Evolutionary conservation across 768 basidiomycete genomes (phyloP), one percentile per base, ranked within the genome.

Genomic region (Mycena latifolia): DNA sequence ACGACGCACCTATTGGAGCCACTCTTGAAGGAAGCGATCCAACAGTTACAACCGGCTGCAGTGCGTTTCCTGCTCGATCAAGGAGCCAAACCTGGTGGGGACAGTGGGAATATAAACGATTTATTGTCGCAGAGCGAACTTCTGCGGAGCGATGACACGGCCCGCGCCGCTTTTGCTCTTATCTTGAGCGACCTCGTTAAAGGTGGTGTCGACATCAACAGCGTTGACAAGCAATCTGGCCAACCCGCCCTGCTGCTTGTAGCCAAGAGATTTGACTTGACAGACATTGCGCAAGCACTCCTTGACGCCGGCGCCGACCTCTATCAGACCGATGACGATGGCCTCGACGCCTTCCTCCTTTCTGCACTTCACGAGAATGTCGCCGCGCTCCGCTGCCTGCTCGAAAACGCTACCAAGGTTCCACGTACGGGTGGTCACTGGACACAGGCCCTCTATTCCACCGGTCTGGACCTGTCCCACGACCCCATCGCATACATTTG

Each of bases 291-390:
- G 24, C 59, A 43, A 61, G 51, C 51, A 31, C 29, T 61, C 20
- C 59, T 61, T 35, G 59, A 43, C 33, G 59, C 29, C 22, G 59
- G 59, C 8, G 58, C 58, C 20, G 39, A 61, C 59, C 39, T 52
- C 28, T 45, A 61, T 45, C 51, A 18, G 39, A 61, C 50, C 2
- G 25, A 61, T 61, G 6, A 31, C 8, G 29, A 43, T 17, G 59
- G 59, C 39, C 50, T 61, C 50, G 59, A 61, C 59, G 39, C 48
- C 39, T 52, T 61, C 28, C 37, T 61, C 11, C 37, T 61, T 29
- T 51, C 59, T 1, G 27, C 28, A 37, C 39, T 61, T 43, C 59
- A 41, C 46, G 46, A 50, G 18, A 59, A 59, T 5, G 46, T 59
- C 24, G 1, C 22, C 22, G 50, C 45, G 1, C 55, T 57, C n/a